Conservation (phyloP, 192 early-diverging fungal genomes). For the Coemansia sp. region DNA sequence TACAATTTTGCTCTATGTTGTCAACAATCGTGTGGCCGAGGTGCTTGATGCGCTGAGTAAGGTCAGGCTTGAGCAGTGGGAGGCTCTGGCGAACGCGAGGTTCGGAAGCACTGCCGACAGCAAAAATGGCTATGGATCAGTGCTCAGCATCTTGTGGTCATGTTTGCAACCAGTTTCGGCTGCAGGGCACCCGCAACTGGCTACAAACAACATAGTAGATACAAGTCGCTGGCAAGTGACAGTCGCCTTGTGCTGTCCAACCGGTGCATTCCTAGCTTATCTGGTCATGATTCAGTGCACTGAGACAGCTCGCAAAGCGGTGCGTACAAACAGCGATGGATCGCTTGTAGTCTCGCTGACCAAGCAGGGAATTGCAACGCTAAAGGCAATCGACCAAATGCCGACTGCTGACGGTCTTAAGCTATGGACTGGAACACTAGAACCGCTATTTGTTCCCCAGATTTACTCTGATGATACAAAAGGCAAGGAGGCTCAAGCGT, state of each 20-base stretch:
- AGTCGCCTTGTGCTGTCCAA: conserved; percentile 29
- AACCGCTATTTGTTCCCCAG: conserved; percentile 29
- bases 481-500: conserved; percentile 2
- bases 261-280: conserved; percentile 24
- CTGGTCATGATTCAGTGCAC: conserved; percentile 14
- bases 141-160: conserved; percentile 23
- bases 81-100: conserved; percentile 8
- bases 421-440: conserved; percentile 5
- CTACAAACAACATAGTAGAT: neutral
- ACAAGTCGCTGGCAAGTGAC: conserved; percentile 19
- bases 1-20: conserved; percentile 4
- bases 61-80: conserved; percentile 22
- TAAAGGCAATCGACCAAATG: conserved; percentile 18
- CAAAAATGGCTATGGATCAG: conserved; percentile 2
- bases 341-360: conserved; percentile 4
- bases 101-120: neutral
- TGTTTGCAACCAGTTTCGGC: conserved; percentile 11
- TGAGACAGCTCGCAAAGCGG: conserved; percentile 14
- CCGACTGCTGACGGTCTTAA: conserved; percentile 10
- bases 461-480: conserved; percentile 11
- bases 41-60: conserved; percentile 2
- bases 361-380: conserved; percentile 15
- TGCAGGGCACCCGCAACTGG: neutral
- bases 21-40: neutral
- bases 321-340: neutral